Conservation (phyloP, 768 basidiomycete genomes). For the Rhodotorula toruloides region DNA sequence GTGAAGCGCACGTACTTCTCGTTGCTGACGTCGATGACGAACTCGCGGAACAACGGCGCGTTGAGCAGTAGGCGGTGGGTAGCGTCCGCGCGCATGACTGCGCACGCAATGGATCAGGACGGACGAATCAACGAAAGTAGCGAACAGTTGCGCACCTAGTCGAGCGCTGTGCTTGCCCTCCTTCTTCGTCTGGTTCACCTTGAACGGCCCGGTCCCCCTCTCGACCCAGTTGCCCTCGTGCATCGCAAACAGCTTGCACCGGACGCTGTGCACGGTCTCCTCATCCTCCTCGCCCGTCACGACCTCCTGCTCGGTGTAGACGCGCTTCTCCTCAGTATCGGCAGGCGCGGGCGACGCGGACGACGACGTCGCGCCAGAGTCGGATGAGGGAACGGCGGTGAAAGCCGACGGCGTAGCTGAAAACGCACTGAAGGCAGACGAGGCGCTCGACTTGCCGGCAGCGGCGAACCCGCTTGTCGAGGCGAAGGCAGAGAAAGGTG, state of each 20-base stretch:
- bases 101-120: neutral
- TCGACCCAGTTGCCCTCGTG: conserved; percentile 35
- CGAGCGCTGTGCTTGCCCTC: conserved; percentile 21
- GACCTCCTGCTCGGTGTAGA: conserved; percentile 33
- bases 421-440: conserved; percentile 9
- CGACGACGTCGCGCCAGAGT: neutral
- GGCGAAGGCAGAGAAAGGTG: conserved; percentile 30
- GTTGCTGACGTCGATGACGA: conserved; percentile 35
- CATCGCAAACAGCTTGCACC: conserved; percentile 38
- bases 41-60: conserved; percentile 36
- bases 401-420: conserved; percentile 30
- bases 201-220: conserved; percentile 36
- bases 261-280: conserved; percentile 25
- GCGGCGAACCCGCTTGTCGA: conserved; percentile 33
- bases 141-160: conserved; percentile 19
- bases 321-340: conserved; percentile 8
- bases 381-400: conserved; percentile 16
- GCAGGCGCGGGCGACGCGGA: neutral
- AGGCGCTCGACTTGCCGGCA: neutral
- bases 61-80: conserved; percentile 41
- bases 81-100: conserved; percentile 42
- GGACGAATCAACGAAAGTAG: neutral
- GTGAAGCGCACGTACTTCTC: conserved; percentile 41
- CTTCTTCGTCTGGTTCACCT: conserved; percentile 28
- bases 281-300: conserved; percentile 40